phyloP scores from a whole-genome alignment of 495 filamentous ascomycete genomes.

The Xylaria castorea region DNA sequence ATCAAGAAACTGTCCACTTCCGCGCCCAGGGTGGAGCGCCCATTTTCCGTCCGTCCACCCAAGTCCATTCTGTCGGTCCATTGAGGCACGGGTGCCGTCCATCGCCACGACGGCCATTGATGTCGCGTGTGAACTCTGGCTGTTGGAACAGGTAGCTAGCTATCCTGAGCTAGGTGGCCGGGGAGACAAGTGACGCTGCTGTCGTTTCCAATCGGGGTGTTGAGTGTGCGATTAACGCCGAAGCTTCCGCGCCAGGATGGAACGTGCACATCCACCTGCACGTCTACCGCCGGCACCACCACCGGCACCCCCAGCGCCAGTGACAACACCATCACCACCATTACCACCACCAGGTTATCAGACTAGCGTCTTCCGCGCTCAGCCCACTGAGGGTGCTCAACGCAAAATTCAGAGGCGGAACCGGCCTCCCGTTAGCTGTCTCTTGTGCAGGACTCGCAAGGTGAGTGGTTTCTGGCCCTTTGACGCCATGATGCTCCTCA shows the following conservation, averaged over 20 bases:
- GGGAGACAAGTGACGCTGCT: slow-evolving; percentile 2
- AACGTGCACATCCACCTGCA: slow-evolving; percentile 18
- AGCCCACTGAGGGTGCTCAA: slow-evolving; percentile 40
- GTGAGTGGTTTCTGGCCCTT: slow-evolving; percentile 34
- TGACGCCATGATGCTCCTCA: neutral
- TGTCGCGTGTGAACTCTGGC: neutral
- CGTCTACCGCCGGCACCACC: neutral
- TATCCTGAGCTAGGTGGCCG: neutral
- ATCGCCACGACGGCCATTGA: neutral
- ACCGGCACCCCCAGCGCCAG: slow-evolving; percentile 5
- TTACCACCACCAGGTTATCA: slow-evolving; percentile 33
- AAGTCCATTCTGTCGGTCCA: neutral
- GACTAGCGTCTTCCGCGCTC: slow-evolving; percentile 46
- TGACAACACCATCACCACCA: neutral
- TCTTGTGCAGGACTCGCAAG: slow-evolving; percentile 50
- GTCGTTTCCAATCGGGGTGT: slow-evolving; percentile 18
- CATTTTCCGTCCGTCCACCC: neutral
- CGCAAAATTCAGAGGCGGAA: slow-evolving; percentile 48
- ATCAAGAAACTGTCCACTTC: neutral
- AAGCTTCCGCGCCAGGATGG: slow-evolving; percentile 28
- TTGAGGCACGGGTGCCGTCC: neutral
- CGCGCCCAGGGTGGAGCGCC: slow-evolving; percentile 6
- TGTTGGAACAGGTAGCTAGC: neutral
- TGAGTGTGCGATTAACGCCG: slow-evolving; percentile 28
- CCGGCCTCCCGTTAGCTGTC: slow-evolving; percentile 49